Evolutionary conservation across 192 early-diverging fungal genomes (phyloP).

Genomic region (Podila clonocystis): DNA sequence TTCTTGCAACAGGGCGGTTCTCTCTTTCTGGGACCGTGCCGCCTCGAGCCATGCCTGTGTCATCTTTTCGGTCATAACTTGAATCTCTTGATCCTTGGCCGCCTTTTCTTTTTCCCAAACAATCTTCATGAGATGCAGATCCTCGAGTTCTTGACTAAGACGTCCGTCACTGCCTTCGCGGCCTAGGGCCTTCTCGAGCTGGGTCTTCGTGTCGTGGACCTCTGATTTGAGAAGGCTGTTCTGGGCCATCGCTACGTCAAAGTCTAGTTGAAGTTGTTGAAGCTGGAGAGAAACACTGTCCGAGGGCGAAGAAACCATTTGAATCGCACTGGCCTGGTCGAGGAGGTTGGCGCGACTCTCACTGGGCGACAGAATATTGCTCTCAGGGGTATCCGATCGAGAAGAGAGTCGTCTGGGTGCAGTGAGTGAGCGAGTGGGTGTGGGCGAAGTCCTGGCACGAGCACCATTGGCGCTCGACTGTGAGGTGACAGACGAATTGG

Average conservation of each 20-base stretch:
- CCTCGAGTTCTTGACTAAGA: conserved; percentile 45
- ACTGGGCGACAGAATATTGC: conserved; percentile 19
- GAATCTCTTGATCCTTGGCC: conserved; percentile 49
- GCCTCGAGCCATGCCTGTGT: conserved; percentile 50
- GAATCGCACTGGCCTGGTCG: conserved; percentile 38
- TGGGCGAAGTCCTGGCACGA: conserved; percentile 27
- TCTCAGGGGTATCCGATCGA: conserved; percentile 38
- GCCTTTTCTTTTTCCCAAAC: conserved; percentile 49
- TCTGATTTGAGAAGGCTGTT: conserved; percentile 75
- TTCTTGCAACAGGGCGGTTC: conserved; percentile 34
- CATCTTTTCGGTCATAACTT: conserved; percentile 47
- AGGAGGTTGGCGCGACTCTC: conserved; percentile 31
- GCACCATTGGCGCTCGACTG: conserved; percentile 29
- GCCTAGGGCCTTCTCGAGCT: conserved; percentile 51
- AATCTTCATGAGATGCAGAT: conserved; percentile 32
- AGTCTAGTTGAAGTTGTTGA: conserved; percentile 70
- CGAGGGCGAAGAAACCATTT: conserved; percentile 13
- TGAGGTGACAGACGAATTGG: conserved; percentile 45
- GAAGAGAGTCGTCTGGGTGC: conserved; percentile 36
- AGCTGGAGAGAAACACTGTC: conserved; percentile 40
- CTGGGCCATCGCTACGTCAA: conserved; percentile 77
- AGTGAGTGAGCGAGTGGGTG: conserved; percentile 22
- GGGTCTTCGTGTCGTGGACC: conserved; percentile 68
- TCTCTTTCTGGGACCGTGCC: conserved; percentile 46
- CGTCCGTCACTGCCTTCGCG: conserved; percentile 22